These are phyloP conservation scores for Talaromyces funiculosus DNA, from an alignment of 2,329 filamentous ascomycete species.

Conservation along the genomic window DNA sequence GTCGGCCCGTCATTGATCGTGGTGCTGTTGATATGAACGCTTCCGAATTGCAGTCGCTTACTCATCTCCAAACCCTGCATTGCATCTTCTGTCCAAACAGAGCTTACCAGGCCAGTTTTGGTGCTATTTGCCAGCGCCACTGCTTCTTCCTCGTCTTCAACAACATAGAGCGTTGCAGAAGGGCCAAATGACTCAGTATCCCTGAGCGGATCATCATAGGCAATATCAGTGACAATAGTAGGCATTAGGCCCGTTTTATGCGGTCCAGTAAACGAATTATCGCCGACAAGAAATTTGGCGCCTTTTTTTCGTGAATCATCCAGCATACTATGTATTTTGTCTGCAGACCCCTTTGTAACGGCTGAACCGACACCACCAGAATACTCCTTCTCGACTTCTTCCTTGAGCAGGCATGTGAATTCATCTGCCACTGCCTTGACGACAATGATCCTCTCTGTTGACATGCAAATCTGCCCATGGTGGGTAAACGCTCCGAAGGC, in stretches of 20 bases:
- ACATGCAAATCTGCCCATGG: slow-evolving; percentile 65
- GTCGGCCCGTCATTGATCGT: too few species aligned
- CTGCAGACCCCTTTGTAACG: too few species aligned
- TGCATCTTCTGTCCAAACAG: slow-evolving; percentile 41
- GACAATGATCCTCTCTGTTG: slow-evolving; percentile 60
- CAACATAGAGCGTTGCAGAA: slow-evolving; percentile 56
- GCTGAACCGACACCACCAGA: too few species aligned
- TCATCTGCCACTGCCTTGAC: slow-evolving; percentile 37
- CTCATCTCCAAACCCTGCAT: slow-evolving; percentile 53
- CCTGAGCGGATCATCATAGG: too few species aligned
- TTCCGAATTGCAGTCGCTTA: slow-evolving; percentile 57
- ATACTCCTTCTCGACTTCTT: too few species aligned
- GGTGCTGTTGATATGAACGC: slow-evolving; percentile 60
- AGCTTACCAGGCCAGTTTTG: slow-evolving; percentile 34
- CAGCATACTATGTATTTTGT: too few species aligned
- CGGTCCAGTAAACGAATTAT: too few species aligned
- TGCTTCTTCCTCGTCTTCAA: slow-evolving; percentile 37
- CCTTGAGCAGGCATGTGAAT: slow-evolving; percentile 48
- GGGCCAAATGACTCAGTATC: slow-evolving; percentile 63
- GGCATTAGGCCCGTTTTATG: too few species aligned
- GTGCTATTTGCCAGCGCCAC: slow-evolving; percentile 37
- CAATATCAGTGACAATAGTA: too few species aligned
- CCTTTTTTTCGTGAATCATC: too few species aligned
- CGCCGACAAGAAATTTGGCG: too few species aligned
- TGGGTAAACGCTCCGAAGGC: slow-evolving; percentile 51